Evolutionary conservation across 495 filamentous ascomycete genomes (phyloP), one percentile per base, ranked within the genome.

Genomic region (Poronia punctata): DNA sequence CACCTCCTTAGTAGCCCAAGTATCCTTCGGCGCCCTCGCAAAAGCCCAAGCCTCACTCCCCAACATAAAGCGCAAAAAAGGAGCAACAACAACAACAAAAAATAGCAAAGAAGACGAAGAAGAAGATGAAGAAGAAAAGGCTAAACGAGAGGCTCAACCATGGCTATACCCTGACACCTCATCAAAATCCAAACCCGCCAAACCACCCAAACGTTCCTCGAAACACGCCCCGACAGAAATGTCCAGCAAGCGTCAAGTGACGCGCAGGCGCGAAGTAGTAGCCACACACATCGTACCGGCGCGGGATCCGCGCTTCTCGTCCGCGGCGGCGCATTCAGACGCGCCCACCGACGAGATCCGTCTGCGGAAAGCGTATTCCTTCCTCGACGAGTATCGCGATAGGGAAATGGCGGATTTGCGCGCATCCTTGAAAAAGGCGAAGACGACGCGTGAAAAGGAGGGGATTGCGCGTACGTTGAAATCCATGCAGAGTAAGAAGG

Each of bases 231-330:
- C 92, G 0, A 72, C 76, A 35, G 81, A 86, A 28, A 71, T 86
- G 40, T 80, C 85, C 1, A 84, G 82, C 62, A 95, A 89, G 60
- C 77, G 75, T 8, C 80, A 81, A 16, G 90, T 98, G 16, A 79
- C 83, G 5, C 80, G 92, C 30, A 80, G 70, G 53, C 85, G 88
- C 5, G 79, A 75, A 22, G 80, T 88, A 14, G 66, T 96, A 20
- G 53, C 60, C 4, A 60, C 69, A 4, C 52, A 67, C 21, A 77
- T 76, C 49, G 56, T 64, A 5, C 69, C 76, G 20, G 57, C 72
- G 2, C 79, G 89, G 7, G 92, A 98, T 58, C 92, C 92, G n/a
- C 79, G 92, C 20, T 98, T 98, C 62, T 80, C 88, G 21, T 68
- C 75, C 9, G 68, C 57, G 9, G 32, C 38, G 7, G 43, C 23